phyloP scores from a whole-genome alignment of 202 grass and related monocot species.

The Bolboschoenoplectus hybrid region DNA sequence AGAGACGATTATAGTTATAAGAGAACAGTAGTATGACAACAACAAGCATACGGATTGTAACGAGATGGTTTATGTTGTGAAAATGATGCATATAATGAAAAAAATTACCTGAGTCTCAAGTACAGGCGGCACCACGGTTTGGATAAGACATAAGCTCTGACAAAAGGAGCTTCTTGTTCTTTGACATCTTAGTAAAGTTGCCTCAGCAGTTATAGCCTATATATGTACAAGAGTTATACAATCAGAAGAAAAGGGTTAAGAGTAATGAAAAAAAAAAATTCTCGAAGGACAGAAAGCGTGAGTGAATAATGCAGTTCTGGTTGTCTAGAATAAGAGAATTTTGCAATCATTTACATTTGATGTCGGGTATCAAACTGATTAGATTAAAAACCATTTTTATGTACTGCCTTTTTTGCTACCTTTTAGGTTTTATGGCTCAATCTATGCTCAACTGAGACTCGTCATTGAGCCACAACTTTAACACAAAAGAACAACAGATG shows the following conservation, averaged over 20 bases:
- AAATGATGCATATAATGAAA: background rate
- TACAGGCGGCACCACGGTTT: constrained; percentile 75
- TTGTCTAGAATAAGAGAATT: background rate
- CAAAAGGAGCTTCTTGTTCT: constrained; percentile 67
- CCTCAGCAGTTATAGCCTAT: constrained; percentile 82
- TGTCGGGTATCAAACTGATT: background rate
- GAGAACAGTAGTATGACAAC: background rate
- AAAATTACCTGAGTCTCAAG: constrained; percentile 67
- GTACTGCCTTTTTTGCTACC: background rate
- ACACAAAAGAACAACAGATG: background rate
- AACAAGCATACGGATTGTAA: background rate
- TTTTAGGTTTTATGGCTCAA: background rate
- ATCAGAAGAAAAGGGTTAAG: constrained; percentile 31
- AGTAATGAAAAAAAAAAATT: background rate
- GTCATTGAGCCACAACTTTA: background rate
- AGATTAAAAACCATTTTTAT: background rate
- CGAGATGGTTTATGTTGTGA: background rate
- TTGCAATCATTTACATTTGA: background rate
- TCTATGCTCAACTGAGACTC: background rate
- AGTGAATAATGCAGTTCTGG: background rate
- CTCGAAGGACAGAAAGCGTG: background rate
- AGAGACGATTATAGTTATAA: background rate
- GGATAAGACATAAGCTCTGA: constrained; percentile 74
- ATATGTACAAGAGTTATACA: constrained; percentile 3
- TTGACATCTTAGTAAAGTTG: constrained; percentile 73